Conservation (phyloP, 2,329 filamentous ascomycete species). For the Calcarisporium arbuscula region DNA sequence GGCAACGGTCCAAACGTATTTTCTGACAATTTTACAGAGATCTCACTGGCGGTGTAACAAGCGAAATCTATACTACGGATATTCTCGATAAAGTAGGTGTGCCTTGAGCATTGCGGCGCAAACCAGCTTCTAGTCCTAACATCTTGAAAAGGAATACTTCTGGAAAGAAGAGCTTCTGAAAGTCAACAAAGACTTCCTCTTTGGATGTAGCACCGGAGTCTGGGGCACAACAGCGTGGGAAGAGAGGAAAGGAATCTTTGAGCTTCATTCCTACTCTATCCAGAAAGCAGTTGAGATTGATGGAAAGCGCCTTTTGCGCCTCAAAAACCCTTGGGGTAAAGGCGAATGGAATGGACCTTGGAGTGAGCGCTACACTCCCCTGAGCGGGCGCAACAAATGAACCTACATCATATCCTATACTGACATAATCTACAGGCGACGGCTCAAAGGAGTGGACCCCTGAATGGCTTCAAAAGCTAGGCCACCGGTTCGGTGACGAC, state of each 20-base stretch:
- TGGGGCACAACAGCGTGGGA: slow-evolving; percentile 21
- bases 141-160: slow-evolving; percentile 39
- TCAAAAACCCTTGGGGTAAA: slow-evolving; percentile 75
- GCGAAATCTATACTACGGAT: slow-evolving; percentile 58
- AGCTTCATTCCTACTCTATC: slow-evolving; percentile 56
- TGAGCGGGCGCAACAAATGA: background rate
- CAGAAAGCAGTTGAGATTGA: slow-evolving; percentile 52
- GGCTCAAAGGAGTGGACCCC: slow-evolving; percentile 81
- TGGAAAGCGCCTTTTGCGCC: slow-evolving; percentile 55
- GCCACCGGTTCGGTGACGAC: slow-evolving; percentile 71
- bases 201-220: slow-evolving; percentile 49
- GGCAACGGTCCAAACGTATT: too few species aligned
- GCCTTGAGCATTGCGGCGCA: background rate
- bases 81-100: slow-evolving; percentile 63
- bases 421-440: slow-evolving; percentile 40
- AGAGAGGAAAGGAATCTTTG: slow-evolving; percentile 49
- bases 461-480: slow-evolving; percentile 66
- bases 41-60: slow-evolving; percentile 59
- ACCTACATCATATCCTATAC: background rate
- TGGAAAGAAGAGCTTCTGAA: slow-evolving; percentile 74
- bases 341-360: slow-evolving; percentile 77
- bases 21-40: too few species aligned
- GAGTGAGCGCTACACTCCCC: slow-evolving; percentile 34
- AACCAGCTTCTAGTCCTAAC: background rate
- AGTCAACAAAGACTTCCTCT: slow-evolving; percentile 72